These are phyloP conservation scores for Ramaria sp. DNA, from an alignment of 768 basidiomycete genomes.

Conservation along the genomic window DNA sequence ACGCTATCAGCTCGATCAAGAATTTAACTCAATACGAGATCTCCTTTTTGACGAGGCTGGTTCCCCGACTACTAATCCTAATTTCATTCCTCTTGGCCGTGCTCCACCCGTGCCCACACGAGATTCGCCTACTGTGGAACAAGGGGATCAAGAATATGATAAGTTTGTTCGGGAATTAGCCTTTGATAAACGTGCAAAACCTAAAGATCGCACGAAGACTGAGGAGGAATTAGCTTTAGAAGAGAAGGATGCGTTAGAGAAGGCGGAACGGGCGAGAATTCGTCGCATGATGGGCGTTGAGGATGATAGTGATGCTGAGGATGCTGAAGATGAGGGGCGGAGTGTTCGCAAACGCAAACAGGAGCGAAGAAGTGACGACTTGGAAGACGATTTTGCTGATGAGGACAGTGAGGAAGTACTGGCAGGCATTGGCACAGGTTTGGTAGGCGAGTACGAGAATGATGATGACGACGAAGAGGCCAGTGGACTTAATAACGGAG, in stretches of 20 bases:
- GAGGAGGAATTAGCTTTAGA: conserved; percentile 89
- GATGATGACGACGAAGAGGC: conserved; percentile 26
- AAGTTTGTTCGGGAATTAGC: conserved; percentile 85
- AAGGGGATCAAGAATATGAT: conserved; percentile 70
- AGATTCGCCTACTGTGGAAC: conserved; percentile 15
- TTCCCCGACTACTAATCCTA: conserved; percentile 31
- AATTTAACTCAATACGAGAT: conserved; percentile 70
- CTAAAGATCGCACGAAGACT: conserved; percentile 92
- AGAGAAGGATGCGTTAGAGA: conserved; percentile 77
- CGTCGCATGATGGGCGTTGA: conserved; percentile 81
- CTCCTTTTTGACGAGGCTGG: conserved; percentile 39
- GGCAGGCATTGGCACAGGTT: conserved; percentile 22
- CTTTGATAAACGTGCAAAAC: conserved; percentile 86
- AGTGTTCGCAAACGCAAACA: conserved; percentile 39
- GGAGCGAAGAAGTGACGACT: conserved; percentile 67
- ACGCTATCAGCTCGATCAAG: conserved; percentile 80
- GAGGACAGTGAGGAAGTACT: conserved; percentile 10
- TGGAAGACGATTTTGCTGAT: conserved; percentile 68
- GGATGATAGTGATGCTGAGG: conserved; percentile 50
- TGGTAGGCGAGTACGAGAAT: conserved; percentile 22
- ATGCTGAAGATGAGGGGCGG: conserved; percentile 23
- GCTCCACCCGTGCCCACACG: neutral
- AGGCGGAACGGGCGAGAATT: conserved; percentile 67
- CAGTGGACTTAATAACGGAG: conserved; percentile 23
- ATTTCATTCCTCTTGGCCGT: conserved; percentile 24